These are phyloP conservation scores for Infundibulicybe gibba DNA, from an alignment of 768 basidiomycete genomes.

Conservation along the genomic window DNA sequence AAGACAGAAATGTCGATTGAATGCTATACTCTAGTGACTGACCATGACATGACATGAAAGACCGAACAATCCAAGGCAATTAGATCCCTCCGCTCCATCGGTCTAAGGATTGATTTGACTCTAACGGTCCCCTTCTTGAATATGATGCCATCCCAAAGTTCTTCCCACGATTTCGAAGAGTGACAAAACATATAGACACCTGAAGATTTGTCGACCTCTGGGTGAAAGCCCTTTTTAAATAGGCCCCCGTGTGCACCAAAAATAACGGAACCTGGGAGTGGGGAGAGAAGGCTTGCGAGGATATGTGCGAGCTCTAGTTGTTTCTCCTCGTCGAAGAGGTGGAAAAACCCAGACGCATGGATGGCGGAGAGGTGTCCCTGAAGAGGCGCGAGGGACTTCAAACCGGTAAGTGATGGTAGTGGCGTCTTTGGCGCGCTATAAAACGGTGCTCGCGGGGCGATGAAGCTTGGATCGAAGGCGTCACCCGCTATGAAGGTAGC, in stretches of 20 bases:
- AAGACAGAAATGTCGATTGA: no score
- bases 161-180: slow-evolving; percentile 24
- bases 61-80: not conserved
- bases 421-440: not conserved
- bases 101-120: slow-evolving; percentile 15
- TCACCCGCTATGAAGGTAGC: slow-evolving; percentile 41
- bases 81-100: slow-evolving; percentile 1
- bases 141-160: slow-evolving; percentile 25
- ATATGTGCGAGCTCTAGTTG: slow-evolving; percentile 13
- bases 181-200: slow-evolving; percentile 26
- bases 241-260: slow-evolving; percentile 24
- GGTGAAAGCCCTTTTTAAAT: slow-evolving; percentile 19
- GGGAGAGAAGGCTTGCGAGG: slow-evolving; percentile 13
- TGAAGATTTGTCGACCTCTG: slow-evolving; percentile 4
- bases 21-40: slow-evolving; percentile 8
- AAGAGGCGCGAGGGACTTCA: slow-evolving; percentile 3
- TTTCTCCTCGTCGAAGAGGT: slow-evolving; percentile 12
- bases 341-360: slow-evolving; percentile 13
- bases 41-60: slow-evolving; percentile 10
- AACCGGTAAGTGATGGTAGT: not conserved
- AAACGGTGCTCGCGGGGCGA: slow-evolving; percentile 17
- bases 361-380: slow-evolving; percentile 38
- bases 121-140: slow-evolving; percentile 23
- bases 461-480: slow-evolving; percentile 31
- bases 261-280: slow-evolving; percentile 12